phyloP scores from a whole-genome alignment of 192 early-diverging fungal species.

The Cetraspora pellucida region DNA sequence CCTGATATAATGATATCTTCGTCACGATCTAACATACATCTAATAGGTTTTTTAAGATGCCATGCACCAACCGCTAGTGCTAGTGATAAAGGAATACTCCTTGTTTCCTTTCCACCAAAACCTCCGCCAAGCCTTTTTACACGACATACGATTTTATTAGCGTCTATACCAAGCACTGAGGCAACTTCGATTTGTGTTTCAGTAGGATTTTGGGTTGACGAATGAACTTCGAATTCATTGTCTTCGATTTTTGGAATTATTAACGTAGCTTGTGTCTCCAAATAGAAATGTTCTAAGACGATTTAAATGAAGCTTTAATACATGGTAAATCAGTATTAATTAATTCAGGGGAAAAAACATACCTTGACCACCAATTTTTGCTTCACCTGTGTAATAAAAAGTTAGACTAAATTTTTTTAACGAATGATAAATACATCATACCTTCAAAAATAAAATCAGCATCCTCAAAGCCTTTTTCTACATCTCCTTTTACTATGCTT shows the following conservation, averaged over 20 bases:
- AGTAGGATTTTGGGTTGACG: constrained; percentile 78
- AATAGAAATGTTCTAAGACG: constrained; percentile 84
- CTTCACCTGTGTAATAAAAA: constrained; percentile 8
- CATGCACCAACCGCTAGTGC: constrained; percentile 71
- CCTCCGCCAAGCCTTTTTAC: constrained; percentile 89
- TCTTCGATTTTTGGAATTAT: constrained; percentile 75
- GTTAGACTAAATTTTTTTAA: neutral
- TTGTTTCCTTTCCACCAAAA: constrained; percentile 80
- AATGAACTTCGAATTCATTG: constrained; percentile 79
- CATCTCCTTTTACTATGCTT: constrained; percentile 64
- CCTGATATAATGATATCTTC: constrained; percentile 80
- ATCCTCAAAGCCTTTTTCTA: constrained; percentile 53
- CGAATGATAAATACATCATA: too few relatives aligned
- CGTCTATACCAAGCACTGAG: constrained; percentile 69
- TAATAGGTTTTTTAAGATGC: constrained; percentile 66
- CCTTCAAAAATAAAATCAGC: constrained; percentile 61
- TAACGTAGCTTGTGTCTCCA: constrained; percentile 74
- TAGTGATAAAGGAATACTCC: constrained; percentile 65
- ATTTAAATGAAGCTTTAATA: neutral
- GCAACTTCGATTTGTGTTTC: constrained; percentile 73
- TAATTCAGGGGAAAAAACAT: neutral
- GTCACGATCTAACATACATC: constrained; percentile 80
- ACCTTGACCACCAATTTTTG: constrained; percentile 34
- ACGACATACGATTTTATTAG: constrained; percentile 70
- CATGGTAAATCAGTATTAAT: neutral